Evolutionary conservation across 2,329 filamentous ascomycete species (phyloP).

Genomic region (Pseudomassariella vexata): DNA sequence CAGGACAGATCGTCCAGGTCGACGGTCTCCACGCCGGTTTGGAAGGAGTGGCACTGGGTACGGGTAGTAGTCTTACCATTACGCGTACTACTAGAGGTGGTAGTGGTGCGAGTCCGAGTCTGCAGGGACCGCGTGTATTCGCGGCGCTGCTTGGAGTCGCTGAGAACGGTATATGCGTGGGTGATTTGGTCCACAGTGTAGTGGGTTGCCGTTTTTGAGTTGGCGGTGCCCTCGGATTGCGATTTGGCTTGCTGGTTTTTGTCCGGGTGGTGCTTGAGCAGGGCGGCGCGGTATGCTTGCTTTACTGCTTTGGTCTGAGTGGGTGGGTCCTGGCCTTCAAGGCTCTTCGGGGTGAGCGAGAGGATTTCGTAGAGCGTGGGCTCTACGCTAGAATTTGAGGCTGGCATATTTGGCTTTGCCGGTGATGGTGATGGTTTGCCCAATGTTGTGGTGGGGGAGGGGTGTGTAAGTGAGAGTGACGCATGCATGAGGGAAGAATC

Average conservation of each 20-base stretch:
- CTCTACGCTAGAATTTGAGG: slow-evolving; percentile 20
- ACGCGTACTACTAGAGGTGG: too few species aligned
- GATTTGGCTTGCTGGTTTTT: slow-evolving; percentile 30
- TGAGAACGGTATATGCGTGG: slow-evolving; percentile 51
- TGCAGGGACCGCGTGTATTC: slow-evolving; percentile 49
- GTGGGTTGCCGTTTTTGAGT: slow-evolving; percentile 1
- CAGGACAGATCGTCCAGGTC: slow-evolving; percentile 60
- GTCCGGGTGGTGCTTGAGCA: slow-evolving; percentile 62
- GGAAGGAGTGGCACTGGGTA: slow-evolving; percentile 7
- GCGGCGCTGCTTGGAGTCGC: slow-evolving; percentile 38
- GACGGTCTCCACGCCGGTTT: slow-evolving; percentile 55
- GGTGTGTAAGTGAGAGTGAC: too few species aligned
- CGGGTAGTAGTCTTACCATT: not conserved
- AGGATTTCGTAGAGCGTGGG: slow-evolving; percentile 58
- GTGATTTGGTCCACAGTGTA: slow-evolving; percentile 61
- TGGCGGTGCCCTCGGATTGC: slow-evolving; percentile 5
- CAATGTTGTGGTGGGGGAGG: not conserved
- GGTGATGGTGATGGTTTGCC: too few species aligned
- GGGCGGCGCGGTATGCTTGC: slow-evolving; percentile 57
- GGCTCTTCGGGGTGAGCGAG: slow-evolving; percentile 42
- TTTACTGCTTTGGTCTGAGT: slow-evolving; percentile 43
- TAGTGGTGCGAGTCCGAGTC: slow-evolving; percentile 15
- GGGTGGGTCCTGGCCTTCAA: slow-evolving; percentile 36
- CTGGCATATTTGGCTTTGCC: slow-evolving; percentile 17
- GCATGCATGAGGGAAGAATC: slow-evolving; percentile 1